A percentile compares a stretch with the other conserved stretches of the same genome.
Evolutionary conservation across 768 basidiomycete species (phyloP).

Genomic region (Tremella yokohamensis): DNA sequence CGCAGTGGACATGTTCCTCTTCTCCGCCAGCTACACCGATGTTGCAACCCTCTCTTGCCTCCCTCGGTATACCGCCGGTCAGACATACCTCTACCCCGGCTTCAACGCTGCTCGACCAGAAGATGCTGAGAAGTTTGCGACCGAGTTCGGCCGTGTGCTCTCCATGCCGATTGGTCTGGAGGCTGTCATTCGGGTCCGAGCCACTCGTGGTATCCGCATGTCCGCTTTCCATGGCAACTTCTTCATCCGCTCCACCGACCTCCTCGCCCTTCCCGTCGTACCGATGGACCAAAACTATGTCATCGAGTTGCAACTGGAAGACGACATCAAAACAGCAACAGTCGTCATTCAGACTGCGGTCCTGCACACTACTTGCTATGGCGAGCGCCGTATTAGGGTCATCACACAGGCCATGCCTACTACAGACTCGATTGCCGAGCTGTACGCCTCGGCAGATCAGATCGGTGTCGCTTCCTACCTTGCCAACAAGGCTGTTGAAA

Average conservation of each 20-base stretch:
- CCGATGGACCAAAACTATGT: constrained; percentile 93
- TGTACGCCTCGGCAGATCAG: constrained; percentile 87
- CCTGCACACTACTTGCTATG: constrained; percentile 88
- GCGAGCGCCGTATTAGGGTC: constrained; percentile 78
- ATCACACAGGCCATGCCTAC: constrained; percentile 83
- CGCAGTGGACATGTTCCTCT: constrained; percentile 98
- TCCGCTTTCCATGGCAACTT: constrained; percentile 98
- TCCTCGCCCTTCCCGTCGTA: constrained; percentile 93
- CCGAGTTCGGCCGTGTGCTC: constrained; percentile 89
- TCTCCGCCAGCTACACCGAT: constrained; percentile 88
- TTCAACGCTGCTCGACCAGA: constrained; percentile 93
- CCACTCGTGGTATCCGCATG: constrained; percentile 93
- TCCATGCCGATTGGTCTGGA: constrained; percentile 94
- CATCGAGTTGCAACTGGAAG: constrained; percentile 93
- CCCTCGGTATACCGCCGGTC: constrained; percentile 95
- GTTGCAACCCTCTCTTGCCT: constrained; percentile 83
- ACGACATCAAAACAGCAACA: constrained; percentile 81
- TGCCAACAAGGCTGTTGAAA: constrained; percentile 90
- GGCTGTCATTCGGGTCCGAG: constrained; percentile 95
- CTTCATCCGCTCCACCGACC: constrained; percentile 94
- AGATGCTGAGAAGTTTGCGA: constrained; percentile 96
- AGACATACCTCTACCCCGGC: constrained; percentile 96
- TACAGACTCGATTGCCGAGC: constrained; percentile 78
- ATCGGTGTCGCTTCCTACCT: constrained; percentile 76
- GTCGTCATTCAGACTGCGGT: constrained; percentile 94